A percentile compares a stretch with the other conserved stretches of the same genome.
Evolutionary conservation across 192 early-diverging fungal species (phyloP).

Genomic region (Mortierella alpina): DNA sequence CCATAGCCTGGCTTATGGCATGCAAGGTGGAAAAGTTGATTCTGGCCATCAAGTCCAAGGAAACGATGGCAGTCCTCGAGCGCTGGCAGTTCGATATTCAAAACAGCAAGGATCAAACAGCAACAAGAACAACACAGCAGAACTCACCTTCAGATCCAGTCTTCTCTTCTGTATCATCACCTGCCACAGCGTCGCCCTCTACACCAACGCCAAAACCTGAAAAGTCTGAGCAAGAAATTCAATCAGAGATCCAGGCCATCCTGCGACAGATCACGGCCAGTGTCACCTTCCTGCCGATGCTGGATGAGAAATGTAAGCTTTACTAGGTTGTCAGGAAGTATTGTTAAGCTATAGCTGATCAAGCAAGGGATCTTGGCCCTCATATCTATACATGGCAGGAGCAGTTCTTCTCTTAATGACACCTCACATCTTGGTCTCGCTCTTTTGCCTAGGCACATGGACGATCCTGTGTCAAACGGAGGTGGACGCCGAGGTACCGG

Average conservation of each 20-base stretch:
- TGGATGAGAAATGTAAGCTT: conserved; percentile 83
- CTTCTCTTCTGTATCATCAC: neutral
- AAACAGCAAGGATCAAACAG: conserved; percentile 64
- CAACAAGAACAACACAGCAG: neutral
- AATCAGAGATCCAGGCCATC: conserved; percentile 87
- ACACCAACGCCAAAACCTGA: conserved; percentile 18
- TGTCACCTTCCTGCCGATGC: conserved; percentile 90
- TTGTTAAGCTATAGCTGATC: no score
- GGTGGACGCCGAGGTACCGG: conserved; percentile 85
- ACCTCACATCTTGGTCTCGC: neutral
- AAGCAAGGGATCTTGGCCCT: no score
- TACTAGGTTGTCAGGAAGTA: no score
- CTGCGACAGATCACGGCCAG: conserved; percentile 92
- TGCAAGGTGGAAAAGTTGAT: conserved; percentile 87
- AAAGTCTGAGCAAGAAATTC: conserved; percentile 72
- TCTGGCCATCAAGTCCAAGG: conserved; percentile 86
- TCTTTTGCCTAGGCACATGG: conserved; percentile 75
- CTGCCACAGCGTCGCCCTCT: neutral
- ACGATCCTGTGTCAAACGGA: conserved; percentile 92
- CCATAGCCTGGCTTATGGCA: conserved; percentile 78
- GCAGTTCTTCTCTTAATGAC: neutral
- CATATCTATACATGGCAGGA: neutral
- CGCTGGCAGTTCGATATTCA: conserved; percentile 96
- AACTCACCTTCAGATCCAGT: conserved; percentile 1
- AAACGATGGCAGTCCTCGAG: conserved; percentile 86